Evolutionary conservation across 2,329 filamentous ascomycete species (phyloP).

Genomic region (Talaromyces sp.): DNA sequence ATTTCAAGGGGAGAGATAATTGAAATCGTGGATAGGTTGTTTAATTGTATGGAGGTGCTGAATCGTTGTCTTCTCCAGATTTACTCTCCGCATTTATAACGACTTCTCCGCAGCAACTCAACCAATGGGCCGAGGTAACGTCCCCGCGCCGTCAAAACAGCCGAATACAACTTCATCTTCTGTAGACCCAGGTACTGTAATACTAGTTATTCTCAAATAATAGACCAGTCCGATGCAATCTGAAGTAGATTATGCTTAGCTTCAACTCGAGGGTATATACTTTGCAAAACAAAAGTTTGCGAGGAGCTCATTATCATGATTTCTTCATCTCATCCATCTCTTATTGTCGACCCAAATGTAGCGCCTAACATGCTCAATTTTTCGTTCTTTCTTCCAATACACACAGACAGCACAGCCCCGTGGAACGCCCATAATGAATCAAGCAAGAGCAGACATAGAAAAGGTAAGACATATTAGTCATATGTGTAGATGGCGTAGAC

Average conservation of each 20-base stretch:
- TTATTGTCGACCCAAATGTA: slow-evolving; percentile 15
- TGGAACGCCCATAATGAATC: slow-evolving; percentile 26
- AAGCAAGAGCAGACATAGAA: slow-evolving; percentile 21
- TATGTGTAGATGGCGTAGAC: background rate
- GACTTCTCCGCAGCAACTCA: no score
- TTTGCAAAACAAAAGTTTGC: slow-evolving; percentile 31
- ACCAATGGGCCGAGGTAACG: background rate
- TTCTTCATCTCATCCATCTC: slow-evolving; percentile 28
- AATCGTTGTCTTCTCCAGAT: background rate
- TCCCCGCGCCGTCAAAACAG: background rate
- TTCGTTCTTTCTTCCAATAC: slow-evolving; percentile 3
- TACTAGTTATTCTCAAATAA: background rate
- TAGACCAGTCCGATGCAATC: background rate
- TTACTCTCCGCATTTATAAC: slow-evolving; percentile 1
- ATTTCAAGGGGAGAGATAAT: background rate
- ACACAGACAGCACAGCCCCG: slow-evolving; percentile 20
- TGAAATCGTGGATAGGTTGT: background rate
- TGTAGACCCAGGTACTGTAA: background rate
- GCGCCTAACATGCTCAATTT: slow-evolving; percentile 27
- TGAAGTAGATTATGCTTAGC: slow-evolving; percentile 35
- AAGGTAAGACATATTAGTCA: slow-evolving; percentile 1
- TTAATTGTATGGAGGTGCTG: background rate
- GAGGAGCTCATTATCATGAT: slow-evolving; percentile 43
- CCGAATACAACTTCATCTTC: background rate
- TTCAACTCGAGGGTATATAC: slow-evolving; percentile 48